A percentile compares a stretch with the other conserved stretches of the same genome.
Conservation (phyloP, 139 green algal species). For the Marvania coccoides region DNA sequence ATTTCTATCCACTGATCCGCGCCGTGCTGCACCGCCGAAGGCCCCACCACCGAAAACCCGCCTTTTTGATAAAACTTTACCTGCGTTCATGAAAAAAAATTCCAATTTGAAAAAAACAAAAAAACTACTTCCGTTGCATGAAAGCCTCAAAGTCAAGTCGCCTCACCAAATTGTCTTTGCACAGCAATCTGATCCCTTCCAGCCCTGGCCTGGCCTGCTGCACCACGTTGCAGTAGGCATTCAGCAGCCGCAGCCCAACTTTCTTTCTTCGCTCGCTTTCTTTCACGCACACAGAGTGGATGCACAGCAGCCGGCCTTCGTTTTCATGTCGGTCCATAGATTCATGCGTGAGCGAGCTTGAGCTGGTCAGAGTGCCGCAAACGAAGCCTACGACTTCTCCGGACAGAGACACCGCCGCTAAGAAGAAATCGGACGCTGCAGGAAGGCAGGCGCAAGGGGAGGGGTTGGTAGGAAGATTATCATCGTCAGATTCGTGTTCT, state of each 20-base stretch:
- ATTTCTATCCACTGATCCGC: conserved; percentile 51
- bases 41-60: conserved; percentile 39
- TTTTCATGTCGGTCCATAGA: conserved; percentile 52
- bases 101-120: background rate
- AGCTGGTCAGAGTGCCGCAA: conserved; percentile 42
- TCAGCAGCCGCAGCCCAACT: conserved; percentile 14
- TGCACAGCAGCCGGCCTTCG: conserved; percentile 38
- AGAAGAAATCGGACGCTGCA: conserved; percentile 30
- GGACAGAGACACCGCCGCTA: conserved; percentile 12
- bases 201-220: background rate
- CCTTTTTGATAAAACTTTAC: conserved; percentile 20
- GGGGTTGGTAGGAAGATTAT: background rate
- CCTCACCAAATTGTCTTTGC: background rate
- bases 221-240: background rate
- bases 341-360: conserved; percentile 41
- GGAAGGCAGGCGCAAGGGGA: background rate
- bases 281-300: conserved; percentile 52
- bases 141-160: no score
- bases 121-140: no score
- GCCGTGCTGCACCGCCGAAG: conserved; percentile 47
- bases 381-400: conserved; percentile 25
- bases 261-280: conserved; percentile 11
- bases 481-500: background rate
- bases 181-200: background rate
- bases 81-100: conserved; percentile 5